These are phyloP conservation scores for Tylopilus plumbeoviolaceoides DNA, from an alignment of 768 basidiomycete genomes.

Conservation along the genomic window DNA sequence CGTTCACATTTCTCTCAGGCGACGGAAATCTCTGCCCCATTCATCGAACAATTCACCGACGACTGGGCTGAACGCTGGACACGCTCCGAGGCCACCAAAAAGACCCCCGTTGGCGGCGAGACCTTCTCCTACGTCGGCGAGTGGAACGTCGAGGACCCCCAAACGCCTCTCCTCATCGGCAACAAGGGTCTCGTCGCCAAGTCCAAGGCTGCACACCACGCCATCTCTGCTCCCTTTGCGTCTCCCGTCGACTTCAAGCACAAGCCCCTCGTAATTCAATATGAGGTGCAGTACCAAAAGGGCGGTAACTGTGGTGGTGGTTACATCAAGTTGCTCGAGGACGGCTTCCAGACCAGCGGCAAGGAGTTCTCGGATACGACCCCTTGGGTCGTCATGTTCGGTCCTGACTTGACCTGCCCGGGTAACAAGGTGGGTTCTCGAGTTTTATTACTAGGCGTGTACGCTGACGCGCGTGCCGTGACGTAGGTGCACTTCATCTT, in stretches of 20 bases:
- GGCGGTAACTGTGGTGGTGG: conserved; percentile 99
- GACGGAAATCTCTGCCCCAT: conserved; percentile 78
- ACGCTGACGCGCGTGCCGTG: conserved; percentile 2
- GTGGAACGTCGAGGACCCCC: conserved; percentile 93
- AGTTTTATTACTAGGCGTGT: no score
- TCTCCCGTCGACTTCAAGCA: conserved; percentile 73
- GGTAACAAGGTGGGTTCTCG: conserved; percentile 70
- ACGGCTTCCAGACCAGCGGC: conserved; percentile 90
- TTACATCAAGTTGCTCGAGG: conserved; percentile 93
- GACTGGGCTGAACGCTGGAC: conserved; percentile 94
- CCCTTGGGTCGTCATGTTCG: conserved; percentile 96
- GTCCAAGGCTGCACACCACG: conserved; percentile 96
- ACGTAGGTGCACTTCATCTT: conserved; percentile 95
- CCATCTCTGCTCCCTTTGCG: conserved; percentile 90
- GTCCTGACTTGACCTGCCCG: conserved; percentile 91
- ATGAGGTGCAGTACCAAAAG: conserved; percentile 99
- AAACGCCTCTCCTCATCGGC: conserved; percentile 69
- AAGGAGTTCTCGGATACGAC: conserved; percentile 94
- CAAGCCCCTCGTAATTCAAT: conserved; percentile 91
- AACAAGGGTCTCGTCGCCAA: conserved; percentile 94
- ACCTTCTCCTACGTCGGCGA: conserved; percentile 96
- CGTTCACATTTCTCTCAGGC: conserved; percentile 41
- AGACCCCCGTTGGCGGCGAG: conserved; percentile 93
- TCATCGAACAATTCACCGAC: conserved; percentile 94
- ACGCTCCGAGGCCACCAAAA: conserved; percentile 95